Percentiles rank a stretch among this genome's conserved stretches.
Evolutionary conservation across 306 rosid genomes (phyloP).

Genomic region (Fragaria ananassa): DNA sequence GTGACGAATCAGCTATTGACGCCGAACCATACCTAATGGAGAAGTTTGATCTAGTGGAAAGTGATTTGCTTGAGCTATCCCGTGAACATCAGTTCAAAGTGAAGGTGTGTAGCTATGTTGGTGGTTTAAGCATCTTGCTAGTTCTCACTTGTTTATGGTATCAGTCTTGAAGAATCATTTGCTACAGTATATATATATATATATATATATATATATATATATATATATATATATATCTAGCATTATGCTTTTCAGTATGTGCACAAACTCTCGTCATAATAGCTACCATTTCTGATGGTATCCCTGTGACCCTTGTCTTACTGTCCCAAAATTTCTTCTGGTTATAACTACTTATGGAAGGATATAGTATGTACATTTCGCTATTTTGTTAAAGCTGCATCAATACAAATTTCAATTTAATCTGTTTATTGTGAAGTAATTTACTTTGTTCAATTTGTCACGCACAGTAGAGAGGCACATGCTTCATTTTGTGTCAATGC

Average conservation of each 20-base stretch:
- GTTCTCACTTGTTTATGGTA: not conserved
- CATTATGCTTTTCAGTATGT: not conserved
- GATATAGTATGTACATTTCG: not conserved
- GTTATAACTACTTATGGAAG: not conserved
- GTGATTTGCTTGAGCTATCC: constrained; percentile 54
- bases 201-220: no score
- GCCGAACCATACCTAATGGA: constrained; percentile 59
- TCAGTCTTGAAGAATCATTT: not conserved
- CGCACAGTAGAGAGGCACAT: not conserved
- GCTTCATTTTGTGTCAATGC: not conserved
- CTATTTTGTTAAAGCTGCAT: not conserved
- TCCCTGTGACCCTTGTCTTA: not conserved
- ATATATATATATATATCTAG: not conserved
- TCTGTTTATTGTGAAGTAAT: not conserved
- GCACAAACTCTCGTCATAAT: not conserved
- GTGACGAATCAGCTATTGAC: constrained; percentile 35
- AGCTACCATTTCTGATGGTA: not conserved
- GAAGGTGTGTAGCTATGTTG: constrained; percentile 44
- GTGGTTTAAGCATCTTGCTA: constrained; percentile 1
- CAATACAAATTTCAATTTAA: not conserved
- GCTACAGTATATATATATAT: not conserved
- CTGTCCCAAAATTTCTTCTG: not conserved
- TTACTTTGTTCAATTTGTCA: not conserved
- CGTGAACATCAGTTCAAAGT: constrained; percentile 58
- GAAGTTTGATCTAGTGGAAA: constrained; percentile 59